These are phyloP conservation scores for Cryphonectria radicalis DNA, from an alignment of 2,329 filamentous ascomycete species.

Conservation along the genomic window DNA sequence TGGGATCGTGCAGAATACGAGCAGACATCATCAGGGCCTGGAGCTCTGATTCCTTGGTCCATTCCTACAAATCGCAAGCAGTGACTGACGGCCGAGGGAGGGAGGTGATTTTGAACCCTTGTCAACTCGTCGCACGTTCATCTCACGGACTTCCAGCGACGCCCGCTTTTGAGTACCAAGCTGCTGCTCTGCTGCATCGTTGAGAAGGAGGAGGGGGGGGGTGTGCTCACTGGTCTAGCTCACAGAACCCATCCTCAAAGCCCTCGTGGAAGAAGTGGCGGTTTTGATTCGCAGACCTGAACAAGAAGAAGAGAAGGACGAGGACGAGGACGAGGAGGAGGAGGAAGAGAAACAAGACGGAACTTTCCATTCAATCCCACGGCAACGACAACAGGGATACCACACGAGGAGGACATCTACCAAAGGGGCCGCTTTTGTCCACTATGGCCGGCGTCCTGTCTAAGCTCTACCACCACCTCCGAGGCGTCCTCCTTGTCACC, in stretches of 20 bases:
- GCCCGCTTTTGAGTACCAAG: too few species aligned
- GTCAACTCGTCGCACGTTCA: neutral
- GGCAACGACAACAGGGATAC: neutral
- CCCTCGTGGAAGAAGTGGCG: too few species aligned
- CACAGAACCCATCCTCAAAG: too few species aligned
- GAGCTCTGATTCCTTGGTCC: neutral
- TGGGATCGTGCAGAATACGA: neutral
- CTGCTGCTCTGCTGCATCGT: too few species aligned
- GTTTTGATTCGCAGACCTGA: too few species aligned
- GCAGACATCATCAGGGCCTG: neutral
- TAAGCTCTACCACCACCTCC: slow-evolving; percentile 42
- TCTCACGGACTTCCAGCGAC: too few species aligned
- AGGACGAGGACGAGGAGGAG: too few species aligned
- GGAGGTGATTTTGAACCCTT: neutral
- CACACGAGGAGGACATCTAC: neutral
- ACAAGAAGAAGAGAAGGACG: too few species aligned
- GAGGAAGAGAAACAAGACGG: too few species aligned
- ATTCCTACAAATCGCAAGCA: neutral
- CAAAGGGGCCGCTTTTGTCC: neutral
- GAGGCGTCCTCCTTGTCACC: slow-evolving; percentile 47
- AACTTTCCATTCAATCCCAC: neutral
- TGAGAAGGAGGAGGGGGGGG: too few species aligned
- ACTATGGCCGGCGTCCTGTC: slow-evolving; percentile 24
- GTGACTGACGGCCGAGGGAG: neutral
- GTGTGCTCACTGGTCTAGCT: too few species aligned